A percentile compares a stretch with the other conserved stretches of the same genome.
phyloP scores from a whole-genome alignment of 108 stramenopile species.

The Fragilariopsis cylindrus region DNA sequence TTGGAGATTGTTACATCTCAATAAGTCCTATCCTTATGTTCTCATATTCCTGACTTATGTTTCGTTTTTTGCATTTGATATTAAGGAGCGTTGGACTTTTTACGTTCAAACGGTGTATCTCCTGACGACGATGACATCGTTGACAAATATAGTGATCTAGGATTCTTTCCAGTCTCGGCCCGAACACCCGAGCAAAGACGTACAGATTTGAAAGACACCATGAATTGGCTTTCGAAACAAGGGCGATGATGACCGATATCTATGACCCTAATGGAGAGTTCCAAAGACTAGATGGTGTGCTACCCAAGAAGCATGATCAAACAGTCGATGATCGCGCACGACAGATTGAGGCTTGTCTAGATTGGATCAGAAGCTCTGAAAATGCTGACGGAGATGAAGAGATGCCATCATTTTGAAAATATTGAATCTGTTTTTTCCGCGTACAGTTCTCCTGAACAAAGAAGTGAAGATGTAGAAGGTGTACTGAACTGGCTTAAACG shows the following conservation, averaged over 20 bases:
- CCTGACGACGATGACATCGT: conserved; percentile 21
- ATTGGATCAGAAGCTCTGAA: conserved; percentile 25
- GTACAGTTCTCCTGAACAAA: conserved; percentile 26
- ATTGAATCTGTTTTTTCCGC: background rate
- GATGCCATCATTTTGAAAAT: conserved; percentile 10
- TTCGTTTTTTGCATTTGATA: too few relatives aligned
- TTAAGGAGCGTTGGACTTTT: conserved; percentile 20
- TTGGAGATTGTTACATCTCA: too few relatives aligned
- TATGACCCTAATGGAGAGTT: conserved; percentile 30
- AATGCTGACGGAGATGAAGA: background rate
- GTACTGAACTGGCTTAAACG: conserved; percentile 38
- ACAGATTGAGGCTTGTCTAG: conserved; percentile 30
- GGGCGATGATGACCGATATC: background rate
- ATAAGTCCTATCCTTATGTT: too few relatives aligned
- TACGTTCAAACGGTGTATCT: conserved; percentile 10
- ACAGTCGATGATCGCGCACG: conserved; percentile 22
- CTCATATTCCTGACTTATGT: too few relatives aligned
- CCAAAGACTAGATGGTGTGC: conserved; percentile 22
- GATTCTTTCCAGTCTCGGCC: conserved; percentile 19
- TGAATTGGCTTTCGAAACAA: conserved; percentile 21
- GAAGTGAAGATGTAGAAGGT: conserved; percentile 14
- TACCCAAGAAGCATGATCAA: conserved; percentile 23
- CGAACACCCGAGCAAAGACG: conserved; percentile 26
- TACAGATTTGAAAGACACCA: conserved; percentile 16
- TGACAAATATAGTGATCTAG: conserved; percentile 13